Base-by-base conservation (phyloP, 2,329 filamentous ascomycete genomes). In the Colletotrichum salicis region DNA sequence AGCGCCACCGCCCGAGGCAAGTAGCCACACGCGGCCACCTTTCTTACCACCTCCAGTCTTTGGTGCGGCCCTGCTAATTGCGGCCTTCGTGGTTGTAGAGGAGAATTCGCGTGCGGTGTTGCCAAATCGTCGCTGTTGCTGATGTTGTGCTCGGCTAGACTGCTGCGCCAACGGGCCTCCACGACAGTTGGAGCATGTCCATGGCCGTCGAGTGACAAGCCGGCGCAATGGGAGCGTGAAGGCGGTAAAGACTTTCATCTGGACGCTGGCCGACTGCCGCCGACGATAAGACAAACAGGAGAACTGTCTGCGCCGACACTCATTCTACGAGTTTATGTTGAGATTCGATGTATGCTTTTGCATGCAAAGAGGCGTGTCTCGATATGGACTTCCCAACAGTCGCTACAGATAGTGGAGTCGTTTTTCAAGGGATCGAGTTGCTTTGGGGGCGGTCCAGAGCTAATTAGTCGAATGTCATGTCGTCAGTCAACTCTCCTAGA, bases 1-100 rank as follows among this genome's bases (percentile, higher is more conserved):
- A 3, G 84, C 87, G n/a, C 83, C 85, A 19, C 87, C 86, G 2
- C 84, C 82, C 6, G 88, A 86, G 15, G 88, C 86, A 51, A 87
- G 82, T 33, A 90, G 77, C 19, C 89, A 76, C 10, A 79, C 74
- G 58, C 64, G 65, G 19, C 78, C 77, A 45, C 76, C 59, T n/a
- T 62, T 74, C 33, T 65, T 64, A 45, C 57, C 70, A 13, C 61
- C 24, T 24, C 61, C 24, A 2, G 54, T 56, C n/a, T 64, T 73
- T 8, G 68, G 54, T 5, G 48, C 29, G 2, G 56, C 37, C 45
- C 64, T 64, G 15, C 54, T 66, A 13, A 29, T 45, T 10, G 65
- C 45, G 35, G 54, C 54, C 22, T 35, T 70, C 24, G 55, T 31
- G 75, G 75, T 70, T 10, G 75, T 68, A 11, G 79, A 80, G 57